phyloP scores from a whole-genome alignment of 306 rosid genomes.

The Mucuna pruriens region DNA sequence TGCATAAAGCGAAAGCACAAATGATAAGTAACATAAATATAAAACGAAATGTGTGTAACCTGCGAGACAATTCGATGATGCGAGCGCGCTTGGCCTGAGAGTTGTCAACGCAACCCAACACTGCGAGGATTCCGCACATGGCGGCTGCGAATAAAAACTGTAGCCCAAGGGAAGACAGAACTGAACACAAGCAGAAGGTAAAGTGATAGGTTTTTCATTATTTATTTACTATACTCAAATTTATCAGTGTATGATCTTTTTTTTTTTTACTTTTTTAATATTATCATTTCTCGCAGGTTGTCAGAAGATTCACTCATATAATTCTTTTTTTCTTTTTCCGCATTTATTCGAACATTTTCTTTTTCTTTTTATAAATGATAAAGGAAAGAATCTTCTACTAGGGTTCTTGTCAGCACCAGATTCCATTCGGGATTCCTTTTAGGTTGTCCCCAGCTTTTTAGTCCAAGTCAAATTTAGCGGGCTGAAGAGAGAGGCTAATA shows the following conservation, averaged over 20 bases:
- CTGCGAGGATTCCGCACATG: conserved; percentile 99
- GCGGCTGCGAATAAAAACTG: conserved; percentile 39
- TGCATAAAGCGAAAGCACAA: conserved; percentile 7
- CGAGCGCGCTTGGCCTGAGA: conserved; percentile 90
- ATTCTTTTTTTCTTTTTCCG: no score
- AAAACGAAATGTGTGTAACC: conserved; percentile 46
- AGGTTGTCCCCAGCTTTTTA: background rate
- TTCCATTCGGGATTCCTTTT: conserved; percentile 28
- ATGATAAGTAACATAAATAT: background rate
- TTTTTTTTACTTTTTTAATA: background rate
- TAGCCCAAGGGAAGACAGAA: background rate
- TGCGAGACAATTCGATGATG: conserved; percentile 85
- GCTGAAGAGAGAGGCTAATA: background rate
- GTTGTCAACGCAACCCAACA: conserved; percentile 76
- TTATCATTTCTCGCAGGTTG: conserved; percentile 36
- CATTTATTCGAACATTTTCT: background rate
- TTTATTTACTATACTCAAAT: conserved; percentile 10
- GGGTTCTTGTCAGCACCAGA: conserved; percentile 35
- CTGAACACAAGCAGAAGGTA: background rate
- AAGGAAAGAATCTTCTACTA: conserved; percentile 28
- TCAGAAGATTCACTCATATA: conserved; percentile 26
- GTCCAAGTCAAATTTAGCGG: background rate
- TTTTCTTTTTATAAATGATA: background rate
- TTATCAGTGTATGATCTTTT: background rate
- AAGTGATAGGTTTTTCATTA: background rate